Evolutionary conservation across 352 stramenopile genomes (phyloP), one percentile per base, ranked within the genome.

Genomic region (Aphanomyces astaci): DNA sequence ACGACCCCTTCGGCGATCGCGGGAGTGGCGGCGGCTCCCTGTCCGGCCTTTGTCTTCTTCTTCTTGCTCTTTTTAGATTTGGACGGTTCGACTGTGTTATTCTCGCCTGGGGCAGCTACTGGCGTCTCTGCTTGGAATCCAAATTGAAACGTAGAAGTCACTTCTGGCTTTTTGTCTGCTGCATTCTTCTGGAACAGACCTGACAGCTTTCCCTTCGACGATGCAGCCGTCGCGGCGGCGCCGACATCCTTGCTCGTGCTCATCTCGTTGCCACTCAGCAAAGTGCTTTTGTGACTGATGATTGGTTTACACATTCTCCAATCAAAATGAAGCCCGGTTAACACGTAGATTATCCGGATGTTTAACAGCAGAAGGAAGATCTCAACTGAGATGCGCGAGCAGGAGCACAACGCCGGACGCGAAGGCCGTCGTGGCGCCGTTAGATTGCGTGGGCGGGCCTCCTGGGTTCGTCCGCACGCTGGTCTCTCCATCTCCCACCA

Each of bases 141-240:
- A 30, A 65, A 65, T 28, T 65, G 56, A 51, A 65, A 65, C 15
- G 19, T 17, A 7, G 56, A 7, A 17, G 33, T 11, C 13, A 36
- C 24, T 19, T 30, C 19, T 39, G 51, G n/a, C 30, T 17, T 53
- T 36, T 65, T 65, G n/a, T 59, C n/a, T 19, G 36, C 15, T 43
- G n/a, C n/a, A n/a, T 27, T 65, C 56, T 65, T 65, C 56, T 65
- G 24, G 56, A 65, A 65, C 22, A 52, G 32, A 27, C 32, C 56
- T 5, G 56, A 24, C n/a, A 65, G 40, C 56, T 59, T 59, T 15
- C 10, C 24, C 5, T 22, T n/a, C 24, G 36, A 43, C 36, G 36
- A 15, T 43, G 36, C 36, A 15, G 36, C 36, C 7, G 36, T 43
- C n/a, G n/a, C n/a, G 36, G 36, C 15, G 36, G 45, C 45, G 13